Base-by-base conservation (phyloP, 345 rosid species). In the Kernera saxatilis region DNA sequence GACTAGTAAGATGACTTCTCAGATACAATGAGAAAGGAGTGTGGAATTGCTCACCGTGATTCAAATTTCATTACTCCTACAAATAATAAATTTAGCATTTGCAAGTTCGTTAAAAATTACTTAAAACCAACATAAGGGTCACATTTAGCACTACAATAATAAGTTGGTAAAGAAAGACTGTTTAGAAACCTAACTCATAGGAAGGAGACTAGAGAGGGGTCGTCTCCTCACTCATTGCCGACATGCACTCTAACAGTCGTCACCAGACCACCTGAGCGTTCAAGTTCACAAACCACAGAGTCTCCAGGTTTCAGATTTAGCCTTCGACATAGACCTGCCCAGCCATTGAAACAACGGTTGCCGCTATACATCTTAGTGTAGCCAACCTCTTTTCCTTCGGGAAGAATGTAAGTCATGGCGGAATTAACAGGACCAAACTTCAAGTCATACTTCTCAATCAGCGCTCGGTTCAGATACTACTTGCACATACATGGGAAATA, bases 201-300 rank as follows among this genome's bases (percentile, higher is more conserved):
- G 40, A 37, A 29, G 13, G 14, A 52, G 37, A 21, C 13, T 39
- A 30, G 43, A 50, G 19, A 58, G 41, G 36, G 29, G 27, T 27
- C 2, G 12, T 32, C 45, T 29, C 43, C 0, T 49, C 51, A 52
- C 53, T 50, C 7, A 0, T 63, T 5, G 15, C 13, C 9, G 15
- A 66, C 27, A 29, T 73, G 77, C 5, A 73, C 1, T 57, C 77
- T n/a, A 7, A 66, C 48, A 32, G 62, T 56, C 1, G 55, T 32
- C 1, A 74, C 78, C 6, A 74, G 19, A 41, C 19, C 63, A 21
- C 23, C 23, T 14, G 78, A 40, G 33, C 27, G 39, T 59, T 59
- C 78, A 13, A 74, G 53, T 19, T 74, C 78, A 18, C 69, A 74
- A 9, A 74, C 69, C 11, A 74, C 51, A 6, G 1, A 10, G 63